These are phyloP conservation scores for Saxispiralis lemnorum DNA, from an alignment of 495 filamentous ascomycete genomes.

Conservation along the genomic window DNA sequence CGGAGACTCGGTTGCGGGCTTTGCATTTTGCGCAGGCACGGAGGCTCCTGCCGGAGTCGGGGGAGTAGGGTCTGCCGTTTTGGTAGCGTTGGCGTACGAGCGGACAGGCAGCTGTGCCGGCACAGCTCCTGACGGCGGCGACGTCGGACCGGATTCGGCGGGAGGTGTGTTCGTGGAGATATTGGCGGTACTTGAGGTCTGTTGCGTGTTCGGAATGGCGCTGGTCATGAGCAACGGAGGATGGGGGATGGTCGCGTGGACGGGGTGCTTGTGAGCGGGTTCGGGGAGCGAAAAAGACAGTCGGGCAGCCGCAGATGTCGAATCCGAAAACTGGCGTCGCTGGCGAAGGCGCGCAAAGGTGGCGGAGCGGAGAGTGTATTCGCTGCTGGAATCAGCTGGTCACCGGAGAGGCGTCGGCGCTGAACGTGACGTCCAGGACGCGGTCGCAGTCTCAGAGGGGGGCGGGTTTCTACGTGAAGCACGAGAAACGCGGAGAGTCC, in stretches of 20 bases:
- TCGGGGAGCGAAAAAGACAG: constrained; percentile 2
- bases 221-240: constrained; percentile 25
- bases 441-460: too few relatives aligned
- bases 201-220: constrained; percentile 22
- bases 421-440: neutral
- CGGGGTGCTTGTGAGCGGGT: neutral
- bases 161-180: constrained; percentile 37
- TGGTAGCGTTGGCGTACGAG: constrained; percentile 58
- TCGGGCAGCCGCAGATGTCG: constrained; percentile 27
- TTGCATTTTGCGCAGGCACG: constrained; percentile 56
- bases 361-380: constrained; percentile 5
- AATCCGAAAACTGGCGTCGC: constrained; percentile 22
- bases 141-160: constrained; percentile 43
- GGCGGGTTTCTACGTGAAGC: too few relatives aligned
- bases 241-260: neutral
- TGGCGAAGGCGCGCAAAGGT: neutral
- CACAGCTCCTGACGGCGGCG: constrained; percentile 41
- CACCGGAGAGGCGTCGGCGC: too few relatives aligned
- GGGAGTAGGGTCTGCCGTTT: constrained; percentile 49
- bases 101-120: constrained; percentile 38
- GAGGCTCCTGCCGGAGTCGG: constrained; percentile 53
- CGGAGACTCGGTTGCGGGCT: constrained; percentile 54
- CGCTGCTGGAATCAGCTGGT: constrained; percentile 1
- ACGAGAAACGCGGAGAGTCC: too few relatives aligned
- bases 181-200: constrained; percentile 32